These are phyloP conservation scores for Apostasia shenzhenica DNA, from an alignment of 106 monocot species.

Conservation along the genomic window DNA sequence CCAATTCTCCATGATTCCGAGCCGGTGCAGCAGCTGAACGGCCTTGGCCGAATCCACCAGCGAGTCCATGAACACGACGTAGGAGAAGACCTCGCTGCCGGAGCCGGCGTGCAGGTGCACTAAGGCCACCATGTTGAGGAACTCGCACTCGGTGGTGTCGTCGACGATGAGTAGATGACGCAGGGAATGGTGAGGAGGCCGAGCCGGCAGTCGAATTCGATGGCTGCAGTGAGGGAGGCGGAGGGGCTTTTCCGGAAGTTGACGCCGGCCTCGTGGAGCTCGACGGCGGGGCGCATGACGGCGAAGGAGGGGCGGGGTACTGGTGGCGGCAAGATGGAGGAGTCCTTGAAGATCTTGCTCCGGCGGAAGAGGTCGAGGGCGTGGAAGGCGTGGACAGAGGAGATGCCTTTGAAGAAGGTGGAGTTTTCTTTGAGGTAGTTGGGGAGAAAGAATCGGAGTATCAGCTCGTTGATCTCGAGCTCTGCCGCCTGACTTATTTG, in stretches of 20 bases:
- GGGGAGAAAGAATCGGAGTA: too few species aligned
- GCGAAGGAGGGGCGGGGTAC: neutral
- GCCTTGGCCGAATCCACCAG: conserved; percentile 43
- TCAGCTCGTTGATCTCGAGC: too few species aligned
- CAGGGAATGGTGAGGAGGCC: conserved; percentile 19
- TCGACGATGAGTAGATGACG: conserved; percentile 22
- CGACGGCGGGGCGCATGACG: conserved; percentile 14
- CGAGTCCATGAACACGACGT: conserved; percentile 57
- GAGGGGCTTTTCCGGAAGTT: conserved; percentile 13
- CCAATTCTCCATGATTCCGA: conserved; percentile 31
- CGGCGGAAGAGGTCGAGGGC: too few species aligned
- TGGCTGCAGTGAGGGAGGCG: conserved; percentile 2
- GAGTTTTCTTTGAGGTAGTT: too few species aligned
- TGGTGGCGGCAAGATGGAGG: too few species aligned
- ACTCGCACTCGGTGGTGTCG: conserved; percentile 30
- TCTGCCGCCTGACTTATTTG: too few species aligned
- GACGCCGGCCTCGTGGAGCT: conserved; percentile 22
- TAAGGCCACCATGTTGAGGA: conserved; percentile 50
- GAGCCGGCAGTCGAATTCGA: conserved; percentile 6
- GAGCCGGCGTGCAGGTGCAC: conserved; percentile 41
- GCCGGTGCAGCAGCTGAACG: conserved; percentile 26
- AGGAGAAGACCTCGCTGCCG: conserved; percentile 35
- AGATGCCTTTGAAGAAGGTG: too few species aligned
- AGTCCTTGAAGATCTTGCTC: too few species aligned
- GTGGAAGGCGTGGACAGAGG: too few species aligned